phyloP scores from a whole-genome alignment of 257 asterid species.

The Lycium barbarum region DNA sequence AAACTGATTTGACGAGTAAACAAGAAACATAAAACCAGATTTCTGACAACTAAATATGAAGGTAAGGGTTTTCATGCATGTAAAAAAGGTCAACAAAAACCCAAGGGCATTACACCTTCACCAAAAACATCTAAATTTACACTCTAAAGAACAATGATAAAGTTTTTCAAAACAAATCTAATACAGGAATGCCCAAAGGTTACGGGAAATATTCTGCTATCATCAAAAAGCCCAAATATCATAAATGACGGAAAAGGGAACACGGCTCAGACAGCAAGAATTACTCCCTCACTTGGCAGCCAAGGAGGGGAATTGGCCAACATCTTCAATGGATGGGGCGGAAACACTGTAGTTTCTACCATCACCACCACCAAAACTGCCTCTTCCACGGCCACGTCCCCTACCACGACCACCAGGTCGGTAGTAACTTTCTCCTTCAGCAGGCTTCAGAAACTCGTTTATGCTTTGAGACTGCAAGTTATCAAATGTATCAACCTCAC shows the following conservation, averaged over 20 bases:
- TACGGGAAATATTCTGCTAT: not conserved
- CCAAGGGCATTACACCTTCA: not conserved
- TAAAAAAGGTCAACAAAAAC: not conserved
- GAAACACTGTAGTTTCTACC: not conserved
- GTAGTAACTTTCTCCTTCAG: slow-evolving; percentile 27
- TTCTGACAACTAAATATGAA: not conserved
- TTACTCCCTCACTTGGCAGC: slow-evolving; percentile 10
- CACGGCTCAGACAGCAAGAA: not conserved
- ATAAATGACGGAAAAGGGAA: slow-evolving; percentile 14
- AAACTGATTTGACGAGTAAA: not conserved
- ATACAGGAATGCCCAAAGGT: slow-evolving; percentile 10
- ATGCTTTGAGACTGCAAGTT: slow-evolving; percentile 26
- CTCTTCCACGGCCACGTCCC: slow-evolving; percentile 29
- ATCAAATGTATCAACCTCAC: not conserved
- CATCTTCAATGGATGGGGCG: slow-evolving; percentile 33
- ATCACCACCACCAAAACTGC: slow-evolving; percentile 20
- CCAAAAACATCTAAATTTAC: slow-evolving; percentile 16
- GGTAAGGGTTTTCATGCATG: not conserved
- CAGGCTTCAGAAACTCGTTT: slow-evolving; percentile 31
- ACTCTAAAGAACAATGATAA: slow-evolving; percentile 12
- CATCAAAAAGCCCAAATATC: not conserved
- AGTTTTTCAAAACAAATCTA: not conserved
- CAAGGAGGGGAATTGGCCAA: slow-evolving; percentile 33
- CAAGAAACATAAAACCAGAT: not conserved
- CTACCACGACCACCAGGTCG: slow-evolving; percentile 31